Base-by-base conservation (phyloP, 2,329 filamentous ascomycete species). In the Colletotrichum zoysiae region DNA sequence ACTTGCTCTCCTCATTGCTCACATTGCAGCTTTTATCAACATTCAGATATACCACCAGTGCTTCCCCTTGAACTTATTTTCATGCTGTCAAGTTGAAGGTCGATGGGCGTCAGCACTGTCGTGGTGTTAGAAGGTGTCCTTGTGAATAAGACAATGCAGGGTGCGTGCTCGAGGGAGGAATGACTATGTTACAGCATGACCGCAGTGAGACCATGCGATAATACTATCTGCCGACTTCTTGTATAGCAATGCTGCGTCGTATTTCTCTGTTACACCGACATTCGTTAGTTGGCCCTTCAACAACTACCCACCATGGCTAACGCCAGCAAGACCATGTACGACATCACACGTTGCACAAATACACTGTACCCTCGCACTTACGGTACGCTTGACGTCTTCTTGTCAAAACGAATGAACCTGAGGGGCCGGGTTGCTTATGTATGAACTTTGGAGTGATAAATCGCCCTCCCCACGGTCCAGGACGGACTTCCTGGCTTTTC, bases 171-270 rank as follows among this genome's bases (percentile, higher is more conserved):
- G 18, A 5, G 38, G 9, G 35, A 55, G 5, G 30, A 55, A 11
- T 50, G 33, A 44, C 51, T 57, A 51, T 60, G 38, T 61, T 16
- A 11, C 30, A 30, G 44, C 59, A 60, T 51, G 56, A 63, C 33
- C 38, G 63, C 59, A 18, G 59, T 48, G 42, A 51, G 23, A 64
- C 42, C 18, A 64, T 33, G 46, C 30, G 59, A 64, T 42, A 42
- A n/a, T 51, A 50, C 59, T 51, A 4, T 11, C 20, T 8, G 30
- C 16, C 14, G 20, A 46, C 42, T 30, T 30, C 42, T 23, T 9
- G n/a, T 9, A 33, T 5, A 18, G 4, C 2, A 18, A 12, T 8
- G 16, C 14, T 44, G 40, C 57, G n/a, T 42, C 23, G 9, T 18
- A 12, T 35, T 23, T 46, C 40, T 14, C 26, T 46, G 40, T 11